Evolutionary conservation across 257 asterid genomes (phyloP).

Genomic region (Solanum neorickii): DNA sequence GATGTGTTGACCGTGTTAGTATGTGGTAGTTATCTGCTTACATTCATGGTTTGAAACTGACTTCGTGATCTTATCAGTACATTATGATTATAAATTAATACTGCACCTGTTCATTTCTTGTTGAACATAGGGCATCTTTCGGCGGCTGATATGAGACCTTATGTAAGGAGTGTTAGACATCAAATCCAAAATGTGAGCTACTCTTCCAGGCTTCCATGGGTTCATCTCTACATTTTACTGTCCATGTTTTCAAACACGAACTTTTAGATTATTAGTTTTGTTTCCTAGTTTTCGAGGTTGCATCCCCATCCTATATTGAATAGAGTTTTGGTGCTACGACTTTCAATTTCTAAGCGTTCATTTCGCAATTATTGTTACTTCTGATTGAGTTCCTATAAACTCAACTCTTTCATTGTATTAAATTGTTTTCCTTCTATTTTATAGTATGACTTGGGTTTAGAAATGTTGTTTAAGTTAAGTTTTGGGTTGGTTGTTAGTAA

Average conservation of each 20-base stretch:
- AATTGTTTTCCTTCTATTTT: no score
- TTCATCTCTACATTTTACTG: neutral
- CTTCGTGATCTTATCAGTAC: fast-evolving
- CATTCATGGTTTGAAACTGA: neutral
- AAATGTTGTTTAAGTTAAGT: neutral
- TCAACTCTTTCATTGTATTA: neutral
- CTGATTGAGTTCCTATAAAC: neutral
- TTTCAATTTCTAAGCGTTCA: no score
- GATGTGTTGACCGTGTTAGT: neutral
- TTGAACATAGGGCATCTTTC: neutral
- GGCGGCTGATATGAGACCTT: neutral
- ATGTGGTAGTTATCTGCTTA: neutral
- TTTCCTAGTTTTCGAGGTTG: neutral
- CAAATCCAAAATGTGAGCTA: neutral
- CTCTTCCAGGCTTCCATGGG: neutral
- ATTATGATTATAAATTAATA: no score
- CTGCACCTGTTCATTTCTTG: neutral
- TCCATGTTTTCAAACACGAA: neutral
- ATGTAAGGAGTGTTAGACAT: neutral
- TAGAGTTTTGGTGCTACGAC: neutral
- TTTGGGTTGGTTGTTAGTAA: neutral
- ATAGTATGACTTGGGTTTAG: neutral
- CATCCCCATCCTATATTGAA: neutral
- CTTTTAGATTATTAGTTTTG: neutral
- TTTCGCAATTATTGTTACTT: neutral